phyloP scores from a whole-genome alignment of 1,284 basidiomycete genomes.

The Gymnopus androsaceus region DNA sequence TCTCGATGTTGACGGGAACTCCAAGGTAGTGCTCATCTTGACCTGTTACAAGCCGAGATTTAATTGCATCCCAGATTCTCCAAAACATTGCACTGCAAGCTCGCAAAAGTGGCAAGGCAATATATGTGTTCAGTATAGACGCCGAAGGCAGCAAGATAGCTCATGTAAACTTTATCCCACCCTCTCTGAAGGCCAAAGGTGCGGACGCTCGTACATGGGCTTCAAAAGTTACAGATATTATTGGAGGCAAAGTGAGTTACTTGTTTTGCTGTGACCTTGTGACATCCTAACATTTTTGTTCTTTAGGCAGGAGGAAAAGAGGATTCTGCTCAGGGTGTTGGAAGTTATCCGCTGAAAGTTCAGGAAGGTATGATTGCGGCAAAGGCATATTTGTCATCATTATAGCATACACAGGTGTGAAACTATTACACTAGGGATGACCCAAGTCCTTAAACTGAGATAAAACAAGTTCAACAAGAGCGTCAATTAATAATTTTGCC shows the following conservation, averaged over 20 bases:
- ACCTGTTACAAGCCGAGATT: neutral
- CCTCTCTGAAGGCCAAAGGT: slow-evolving; percentile 58
- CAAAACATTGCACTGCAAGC: slow-evolving; percentile 76
- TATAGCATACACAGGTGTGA: neutral
- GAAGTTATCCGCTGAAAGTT: slow-evolving; percentile 65
- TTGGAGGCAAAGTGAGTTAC: slow-evolving; percentile 81
- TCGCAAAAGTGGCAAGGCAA: slow-evolving; percentile 79
- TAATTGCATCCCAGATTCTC: slow-evolving; percentile 53
- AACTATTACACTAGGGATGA: too few relatives aligned
- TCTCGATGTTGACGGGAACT: slow-evolving; percentile 77
- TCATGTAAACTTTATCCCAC: slow-evolving; percentile 86
- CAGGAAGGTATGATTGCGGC: slow-evolving; percentile 72
- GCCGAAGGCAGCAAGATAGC: slow-evolving; percentile 73
- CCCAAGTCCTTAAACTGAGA: too few relatives aligned
- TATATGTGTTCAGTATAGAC: slow-evolving; percentile 89
- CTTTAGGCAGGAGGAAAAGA: slow-evolving; percentile 88
- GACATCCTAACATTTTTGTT: slow-evolving; percentile 8
- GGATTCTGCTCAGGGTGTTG: slow-evolving; percentile 87
- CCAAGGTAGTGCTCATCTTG: slow-evolving; percentile 57
- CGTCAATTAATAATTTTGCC: too few relatives aligned
- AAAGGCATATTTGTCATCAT: slow-evolving; percentile 40
- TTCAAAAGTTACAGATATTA: slow-evolving; percentile 67
- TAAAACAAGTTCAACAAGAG: too few relatives aligned
- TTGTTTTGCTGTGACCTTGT: slow-evolving; percentile 11
- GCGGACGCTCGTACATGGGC: slow-evolving; percentile 87